A percentile compares a stretch with the other conserved stretches of the same genome.
Conservation (phyloP, 148 eudicot genomes). For the Heliosperma pusillum region DNA sequence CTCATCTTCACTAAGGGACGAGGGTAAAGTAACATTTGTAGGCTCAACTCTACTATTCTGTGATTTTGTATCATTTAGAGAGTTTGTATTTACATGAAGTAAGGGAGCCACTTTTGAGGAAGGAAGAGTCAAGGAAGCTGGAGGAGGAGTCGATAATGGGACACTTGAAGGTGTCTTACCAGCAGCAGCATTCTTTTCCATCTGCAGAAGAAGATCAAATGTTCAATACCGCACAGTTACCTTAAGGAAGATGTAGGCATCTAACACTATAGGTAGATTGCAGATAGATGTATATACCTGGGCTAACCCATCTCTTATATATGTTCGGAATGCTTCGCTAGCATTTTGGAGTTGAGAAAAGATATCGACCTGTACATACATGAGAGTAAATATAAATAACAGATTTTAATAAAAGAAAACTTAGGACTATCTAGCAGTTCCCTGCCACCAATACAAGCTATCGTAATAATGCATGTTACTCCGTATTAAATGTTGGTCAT, state of each 20-base stretch:
- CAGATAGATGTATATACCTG: slow-evolving; percentile 45
- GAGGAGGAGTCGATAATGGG: slow-evolving; percentile 94
- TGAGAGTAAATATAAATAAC: neutral
- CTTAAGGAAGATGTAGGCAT: neutral
- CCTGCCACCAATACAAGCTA: too few relatives aligned
- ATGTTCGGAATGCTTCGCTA: slow-evolving; percentile 96
- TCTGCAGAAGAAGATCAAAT: slow-evolving; percentile 37
- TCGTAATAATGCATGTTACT: neutral
- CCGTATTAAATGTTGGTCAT: neutral
- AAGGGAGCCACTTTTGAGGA: slow-evolving; percentile 71
- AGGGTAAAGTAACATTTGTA: slow-evolving; percentile 70
- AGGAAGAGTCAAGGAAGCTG: slow-evolving; percentile 62
- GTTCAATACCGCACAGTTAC: neutral
- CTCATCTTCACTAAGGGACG: slow-evolving; percentile 64
- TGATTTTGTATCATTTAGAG: slow-evolving; percentile 52
- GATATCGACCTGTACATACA: slow-evolving; percentile 72
- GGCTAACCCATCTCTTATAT: slow-evolving; percentile 92
- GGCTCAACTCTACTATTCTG: slow-evolving; percentile 53
- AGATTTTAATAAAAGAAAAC: neutral
- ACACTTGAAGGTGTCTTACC: slow-evolving; percentile 92
- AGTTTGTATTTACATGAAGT: slow-evolving; percentile 74
- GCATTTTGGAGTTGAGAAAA: slow-evolving; percentile 97
- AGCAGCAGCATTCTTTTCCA: slow-evolving; percentile 98
- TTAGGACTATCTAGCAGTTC: neutral
- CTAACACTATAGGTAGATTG: neutral